A percentile compares a stretch with the other conserved stretches of the same genome.
phyloP scores from a whole-genome alignment of 768 basidiomycete genomes.

The Macrolepiota fuliginosa region DNA sequence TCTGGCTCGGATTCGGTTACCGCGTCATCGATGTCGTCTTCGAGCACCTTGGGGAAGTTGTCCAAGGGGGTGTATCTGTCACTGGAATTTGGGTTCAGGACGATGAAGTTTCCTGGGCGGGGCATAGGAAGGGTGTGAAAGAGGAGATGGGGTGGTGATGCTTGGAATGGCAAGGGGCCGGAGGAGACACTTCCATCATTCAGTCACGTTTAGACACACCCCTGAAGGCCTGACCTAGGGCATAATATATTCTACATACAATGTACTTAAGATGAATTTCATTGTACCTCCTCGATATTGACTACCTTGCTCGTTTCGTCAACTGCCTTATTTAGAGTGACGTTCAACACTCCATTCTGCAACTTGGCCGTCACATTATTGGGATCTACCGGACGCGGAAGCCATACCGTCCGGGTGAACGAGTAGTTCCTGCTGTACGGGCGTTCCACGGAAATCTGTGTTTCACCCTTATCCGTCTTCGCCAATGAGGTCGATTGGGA shows the following conservation, averaged over 20 bases:
- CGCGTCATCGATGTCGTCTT: conserved; percentile 16
- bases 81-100: not conserved
- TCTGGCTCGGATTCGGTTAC: conserved; percentile 46
- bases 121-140: conserved; percentile 8
- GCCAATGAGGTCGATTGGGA: conserved; percentile 20
- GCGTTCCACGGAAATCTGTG: conserved; percentile 58
- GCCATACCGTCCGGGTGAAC: conserved; percentile 71
- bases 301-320: conserved; percentile 56
- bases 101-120: not conserved
- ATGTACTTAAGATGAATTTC: not conserved
- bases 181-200: conserved; percentile 10
- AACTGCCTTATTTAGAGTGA: conserved; percentile 58
- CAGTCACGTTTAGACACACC: conserved; percentile 12
- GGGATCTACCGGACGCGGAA: conserved; percentile 61
- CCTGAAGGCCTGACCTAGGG: no score
- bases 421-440: conserved; percentile 50
- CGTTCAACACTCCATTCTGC: conserved; percentile 64
- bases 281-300: conserved; percentile 27
- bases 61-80: not conserved
- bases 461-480: conserved; percentile 27
- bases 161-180: conserved; percentile 1
- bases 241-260: not conserved
- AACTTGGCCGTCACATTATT: conserved; percentile 61
- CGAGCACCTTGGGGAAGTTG: conserved; percentile 7
- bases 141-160: not conserved